Evolutionary conservation across 495 filamentous ascomycete species (phyloP).

Genomic region (Penicillium waksmanii): DNA sequence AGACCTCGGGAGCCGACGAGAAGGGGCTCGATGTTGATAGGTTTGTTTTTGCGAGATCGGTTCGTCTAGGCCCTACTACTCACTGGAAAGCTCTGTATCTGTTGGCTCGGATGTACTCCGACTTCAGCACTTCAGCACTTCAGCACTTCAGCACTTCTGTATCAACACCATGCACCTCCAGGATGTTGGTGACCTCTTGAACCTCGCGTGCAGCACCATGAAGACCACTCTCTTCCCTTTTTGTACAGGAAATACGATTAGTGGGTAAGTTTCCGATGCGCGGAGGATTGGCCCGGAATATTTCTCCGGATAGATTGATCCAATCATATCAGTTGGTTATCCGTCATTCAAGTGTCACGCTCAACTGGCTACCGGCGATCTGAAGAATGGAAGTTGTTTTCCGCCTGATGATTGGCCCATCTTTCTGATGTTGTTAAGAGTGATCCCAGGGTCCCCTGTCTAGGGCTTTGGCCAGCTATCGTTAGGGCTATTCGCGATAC

Average conservation of each 20-base stretch:
- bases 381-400: background rate
- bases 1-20: background rate
- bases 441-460: background rate
- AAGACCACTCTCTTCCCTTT: too few species aligned
- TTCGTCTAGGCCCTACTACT: background rate
- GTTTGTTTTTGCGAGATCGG: background rate
- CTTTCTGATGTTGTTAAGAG: background rate
- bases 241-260: too few species aligned
- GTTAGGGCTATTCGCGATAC: background rate
- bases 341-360: too few species aligned
- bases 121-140: background rate
- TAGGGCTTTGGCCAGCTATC: too few species aligned
- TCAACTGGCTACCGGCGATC: background rate
- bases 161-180: too few species aligned
- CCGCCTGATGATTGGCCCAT: background rate
- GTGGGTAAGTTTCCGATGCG: too few species aligned
- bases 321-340: too few species aligned
- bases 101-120: background rate
- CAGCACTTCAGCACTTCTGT: too few species aligned
- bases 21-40: background rate
- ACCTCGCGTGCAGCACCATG: too few species aligned
- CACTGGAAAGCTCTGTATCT: background rate
- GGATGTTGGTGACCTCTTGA: too few species aligned
- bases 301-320: too few species aligned
- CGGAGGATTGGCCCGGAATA: too few species aligned